phyloP scores from a whole-genome alignment of 2,329 filamentous ascomycete species.

The Fonsecaea erecta region DNA sequence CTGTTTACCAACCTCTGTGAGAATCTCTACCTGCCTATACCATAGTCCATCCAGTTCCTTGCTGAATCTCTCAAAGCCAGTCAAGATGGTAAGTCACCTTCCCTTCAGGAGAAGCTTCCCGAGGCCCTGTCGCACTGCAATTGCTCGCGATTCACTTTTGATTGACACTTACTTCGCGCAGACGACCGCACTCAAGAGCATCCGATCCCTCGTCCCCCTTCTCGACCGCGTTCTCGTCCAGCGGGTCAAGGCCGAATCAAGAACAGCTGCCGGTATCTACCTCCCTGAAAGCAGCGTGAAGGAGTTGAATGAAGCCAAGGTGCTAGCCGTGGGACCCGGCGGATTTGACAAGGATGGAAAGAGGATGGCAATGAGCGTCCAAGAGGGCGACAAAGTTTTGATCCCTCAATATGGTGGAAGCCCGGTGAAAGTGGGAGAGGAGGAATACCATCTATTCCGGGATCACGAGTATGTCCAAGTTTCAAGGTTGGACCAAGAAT shows the following conservation, averaged over 20 bases:
- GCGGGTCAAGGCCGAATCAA: constrained; percentile 94
- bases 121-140: not conserved
- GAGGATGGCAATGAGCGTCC: constrained; percentile 81
- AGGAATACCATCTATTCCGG: constrained; percentile 94
- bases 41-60: not conserved
- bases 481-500: not conserved
- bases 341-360: constrained; percentile 86
- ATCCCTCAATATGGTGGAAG: constrained; percentile 97
- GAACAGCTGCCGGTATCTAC: constrained; percentile 96
- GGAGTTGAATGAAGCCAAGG: constrained; percentile 97
- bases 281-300: constrained; percentile 96
- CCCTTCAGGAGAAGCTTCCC: not conserved
- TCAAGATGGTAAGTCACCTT: constrained; percentile 28
- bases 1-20: constrained; percentile 21
- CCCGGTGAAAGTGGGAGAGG: constrained; percentile 95
- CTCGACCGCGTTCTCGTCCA: constrained; percentile 98
- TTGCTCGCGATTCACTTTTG: not conserved
- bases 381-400: constrained; percentile 85
- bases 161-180: constrained; percentile 11
- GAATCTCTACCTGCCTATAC: not conserved
- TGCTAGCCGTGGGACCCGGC: constrained; percentile 92
- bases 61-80: not conserved
- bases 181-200: constrained; percentile 76
- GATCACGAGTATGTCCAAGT: constrained; percentile 85
- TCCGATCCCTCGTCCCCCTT: constrained; percentile 92